Conservation (phyloP, 2,329 filamentous ascomycete species). For the Aspergillaceae sp. region DNA sequence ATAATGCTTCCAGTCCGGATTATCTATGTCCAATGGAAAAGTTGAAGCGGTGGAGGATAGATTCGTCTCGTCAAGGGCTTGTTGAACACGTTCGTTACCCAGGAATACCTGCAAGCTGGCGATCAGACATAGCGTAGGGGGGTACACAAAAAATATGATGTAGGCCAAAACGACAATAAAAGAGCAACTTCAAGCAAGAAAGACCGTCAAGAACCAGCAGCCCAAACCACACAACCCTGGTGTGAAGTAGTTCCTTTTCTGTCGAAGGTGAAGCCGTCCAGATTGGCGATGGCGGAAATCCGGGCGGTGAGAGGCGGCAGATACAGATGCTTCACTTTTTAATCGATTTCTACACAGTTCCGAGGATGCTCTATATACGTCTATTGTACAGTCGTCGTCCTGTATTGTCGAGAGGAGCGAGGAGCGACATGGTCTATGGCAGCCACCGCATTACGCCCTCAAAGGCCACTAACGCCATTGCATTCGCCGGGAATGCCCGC, state of each 20-base stretch:
- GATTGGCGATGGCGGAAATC: neutral
- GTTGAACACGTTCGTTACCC: slow-evolving; percentile 5
- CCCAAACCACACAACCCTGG: neutral
- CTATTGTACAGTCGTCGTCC: neutral
- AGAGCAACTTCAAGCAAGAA: neutral
- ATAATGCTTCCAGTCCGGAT: slow-evolving; percentile 32
- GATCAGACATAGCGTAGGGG: slow-evolving; percentile 5
- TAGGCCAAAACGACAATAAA: too few relatives aligned
- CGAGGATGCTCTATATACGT: neutral
- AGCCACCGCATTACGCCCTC: slow-evolving; percentile 72
- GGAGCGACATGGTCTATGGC: slow-evolving; percentile 19
- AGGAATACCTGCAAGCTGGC: slow-evolving; percentile 3
- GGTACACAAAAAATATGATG: neutral
- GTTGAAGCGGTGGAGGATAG: neutral
- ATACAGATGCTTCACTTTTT: neutral
- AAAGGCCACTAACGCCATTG: slow-evolving; percentile 85
- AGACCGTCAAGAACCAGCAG: neutral
- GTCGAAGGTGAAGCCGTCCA: too few relatives aligned
- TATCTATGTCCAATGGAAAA: too few relatives aligned
- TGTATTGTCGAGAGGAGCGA: too few relatives aligned
- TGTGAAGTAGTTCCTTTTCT: too few relatives aligned
- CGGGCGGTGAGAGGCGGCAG: neutral
- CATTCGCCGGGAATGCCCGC: slow-evolving; percentile 90
- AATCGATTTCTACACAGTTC: neutral
- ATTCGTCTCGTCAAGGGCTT: neutral